Conservation (phyloP, 305 asterid genomes). For the Fraxinus baroniana region DNA sequence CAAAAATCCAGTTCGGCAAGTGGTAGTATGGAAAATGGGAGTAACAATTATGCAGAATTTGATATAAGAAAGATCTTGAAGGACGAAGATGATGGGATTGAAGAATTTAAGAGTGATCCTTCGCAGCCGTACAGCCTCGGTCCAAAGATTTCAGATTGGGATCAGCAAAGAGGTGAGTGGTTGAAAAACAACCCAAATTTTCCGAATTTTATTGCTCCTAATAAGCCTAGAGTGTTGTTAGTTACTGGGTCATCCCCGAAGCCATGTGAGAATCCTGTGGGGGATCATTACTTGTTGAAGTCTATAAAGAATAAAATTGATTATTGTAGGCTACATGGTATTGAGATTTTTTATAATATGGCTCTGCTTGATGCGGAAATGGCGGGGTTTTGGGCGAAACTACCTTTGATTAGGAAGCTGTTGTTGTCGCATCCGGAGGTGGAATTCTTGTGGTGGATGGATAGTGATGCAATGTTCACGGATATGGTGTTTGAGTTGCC, state of each 20-base stretch:
- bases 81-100: slow-evolving; percentile 39
- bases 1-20: not conserved
- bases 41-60: slow-evolving; percentile 34
- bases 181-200: slow-evolving; percentile 40
- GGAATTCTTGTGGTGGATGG: slow-evolving; percentile 44
- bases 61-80: slow-evolving; percentile 15
- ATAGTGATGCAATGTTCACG: not conserved
- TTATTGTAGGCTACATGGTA: slow-evolving; percentile 50
- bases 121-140: slow-evolving; percentile 40
- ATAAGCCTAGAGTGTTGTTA: slow-evolving; percentile 51
- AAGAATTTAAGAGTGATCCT: slow-evolving; percentile 38
- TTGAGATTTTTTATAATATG: slow-evolving; percentile 53
- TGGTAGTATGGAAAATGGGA: slow-evolving; percentile 3
- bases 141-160: slow-evolving; percentile 51
- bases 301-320: slow-evolving; percentile 55
- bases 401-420: slow-evolving; percentile 51
- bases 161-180: slow-evolving; percentile 47
- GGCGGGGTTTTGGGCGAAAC: slow-evolving; percentile 59
- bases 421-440: slow-evolving; percentile 50
- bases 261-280: slow-evolving; percentile 60
- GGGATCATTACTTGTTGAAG: slow-evolving; percentile 56
- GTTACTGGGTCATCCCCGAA: slow-evolving; percentile 27
- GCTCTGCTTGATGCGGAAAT: slow-evolving; percentile 58
- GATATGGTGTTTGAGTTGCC: not conserved
- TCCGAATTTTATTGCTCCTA: slow-evolving; percentile 32